These are phyloP conservation scores for Gamsiella multidivaricata DNA, from an alignment of 192 early-diverging fungal species.

Conservation along the genomic window DNA sequence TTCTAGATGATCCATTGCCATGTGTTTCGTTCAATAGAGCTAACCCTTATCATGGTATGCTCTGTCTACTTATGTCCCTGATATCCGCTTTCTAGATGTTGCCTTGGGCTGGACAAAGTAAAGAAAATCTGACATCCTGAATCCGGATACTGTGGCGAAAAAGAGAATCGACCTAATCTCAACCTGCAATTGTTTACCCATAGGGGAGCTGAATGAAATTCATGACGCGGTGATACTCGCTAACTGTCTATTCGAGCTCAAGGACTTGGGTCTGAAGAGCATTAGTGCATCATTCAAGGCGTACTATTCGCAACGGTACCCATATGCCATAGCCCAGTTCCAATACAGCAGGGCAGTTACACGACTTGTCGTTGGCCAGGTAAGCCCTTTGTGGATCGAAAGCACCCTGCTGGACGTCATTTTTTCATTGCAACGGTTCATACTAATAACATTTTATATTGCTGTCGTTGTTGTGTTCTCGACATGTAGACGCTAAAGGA, in stretches of 20 bases:
- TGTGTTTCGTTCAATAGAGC: background rate
- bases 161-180: too few relatives aligned
- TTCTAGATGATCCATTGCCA: background rate
- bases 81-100: background rate
- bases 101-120: constrained; percentile 7
- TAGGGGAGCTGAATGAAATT: background rate
- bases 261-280: background rate
- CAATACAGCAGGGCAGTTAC: background rate
- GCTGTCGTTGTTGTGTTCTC: background rate
- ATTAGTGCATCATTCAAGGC: constrained; percentile 8
- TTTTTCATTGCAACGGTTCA: background rate
- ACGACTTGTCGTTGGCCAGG: constrained; percentile 2
- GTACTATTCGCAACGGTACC: constrained; percentile 2
- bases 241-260: constrained; percentile 7
- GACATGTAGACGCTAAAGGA: constrained; percentile 2
- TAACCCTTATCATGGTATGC: background rate
- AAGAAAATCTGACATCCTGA: background rate
- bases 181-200: background rate
- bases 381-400: background rate
- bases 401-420: too few relatives aligned
- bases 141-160: too few relatives aligned
- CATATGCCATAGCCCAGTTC: background rate
- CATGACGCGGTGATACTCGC: constrained; percentile 13
- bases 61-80: background rate
- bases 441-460: background rate